A percentile compares a stretch with the other conserved stretches of the same genome.
Conservation (phyloP, 495 filamentous ascomycete genomes). For the Lentithecium fluviatile region DNA sequence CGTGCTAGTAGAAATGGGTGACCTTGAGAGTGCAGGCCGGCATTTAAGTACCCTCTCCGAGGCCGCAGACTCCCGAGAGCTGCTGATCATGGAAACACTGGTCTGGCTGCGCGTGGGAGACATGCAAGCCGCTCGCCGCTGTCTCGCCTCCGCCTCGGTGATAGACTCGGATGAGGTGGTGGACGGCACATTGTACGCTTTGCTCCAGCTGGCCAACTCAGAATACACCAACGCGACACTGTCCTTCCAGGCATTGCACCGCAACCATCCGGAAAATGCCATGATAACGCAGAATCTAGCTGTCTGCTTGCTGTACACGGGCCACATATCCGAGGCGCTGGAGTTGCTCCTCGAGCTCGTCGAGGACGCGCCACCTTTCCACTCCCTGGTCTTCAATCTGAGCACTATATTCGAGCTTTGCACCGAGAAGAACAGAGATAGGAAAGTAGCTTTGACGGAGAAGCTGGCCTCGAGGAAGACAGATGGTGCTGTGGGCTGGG, state of each 20-base stretch:
- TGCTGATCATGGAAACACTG: constrained; percentile 52
- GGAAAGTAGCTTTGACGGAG: constrained; percentile 70
- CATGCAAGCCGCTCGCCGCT: constrained; percentile 60
- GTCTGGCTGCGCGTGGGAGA: constrained; percentile 76
- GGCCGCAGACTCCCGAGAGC: constrained; percentile 30
- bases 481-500: constrained; percentile 56
- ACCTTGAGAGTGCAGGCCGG: constrained; percentile 70
- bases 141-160: constrained; percentile 39
- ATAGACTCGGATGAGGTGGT: constrained; percentile 12
- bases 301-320: constrained; percentile 78
- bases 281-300: constrained; percentile 77
- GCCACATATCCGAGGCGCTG: constrained; percentile 68
- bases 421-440: constrained; percentile 65
- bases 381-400: constrained; percentile 82
- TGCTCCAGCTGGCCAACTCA: constrained; percentile 77
- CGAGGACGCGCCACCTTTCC: constrained; percentile 55
- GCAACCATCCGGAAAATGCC: constrained; percentile 45
- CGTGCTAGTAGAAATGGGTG: constrained; percentile 86
- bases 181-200: constrained; percentile 53
- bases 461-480: constrained; percentile 57
- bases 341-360: constrained; percentile 59
- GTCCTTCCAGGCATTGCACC: constrained; percentile 61
- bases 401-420: constrained; percentile 90
- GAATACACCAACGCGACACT: constrained; percentile 61
- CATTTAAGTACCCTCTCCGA: constrained; percentile 57